phyloP scores from a whole-genome alignment of 345 rosid genomes.

The Trapa incisa region DNA sequence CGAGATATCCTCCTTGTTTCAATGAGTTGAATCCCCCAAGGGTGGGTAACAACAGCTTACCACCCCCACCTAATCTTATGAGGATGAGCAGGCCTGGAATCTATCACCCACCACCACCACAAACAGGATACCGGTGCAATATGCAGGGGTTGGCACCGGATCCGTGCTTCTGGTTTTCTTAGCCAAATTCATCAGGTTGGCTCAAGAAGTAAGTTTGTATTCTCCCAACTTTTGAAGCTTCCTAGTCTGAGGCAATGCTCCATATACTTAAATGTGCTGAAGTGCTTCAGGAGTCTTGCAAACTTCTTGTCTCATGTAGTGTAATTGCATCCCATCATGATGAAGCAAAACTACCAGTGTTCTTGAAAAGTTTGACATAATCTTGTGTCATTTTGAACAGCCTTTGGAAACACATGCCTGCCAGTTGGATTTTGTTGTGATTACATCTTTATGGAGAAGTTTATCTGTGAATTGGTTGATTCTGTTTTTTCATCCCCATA shows the following conservation, averaged over 20 bases:
- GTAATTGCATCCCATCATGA: neutral
- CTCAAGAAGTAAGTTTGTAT: conserved; percentile 33
- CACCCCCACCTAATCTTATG: conserved; percentile 29
- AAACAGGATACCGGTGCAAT: conserved; percentile 10
- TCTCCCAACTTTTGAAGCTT: neutral
- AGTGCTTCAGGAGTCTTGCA: neutral
- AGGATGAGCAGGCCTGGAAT: conserved; percentile 9
- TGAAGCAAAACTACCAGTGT: neutral
- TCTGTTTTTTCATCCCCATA: no score
- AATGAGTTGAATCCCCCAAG: conserved; percentile 43
- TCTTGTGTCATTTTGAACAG: neutral
- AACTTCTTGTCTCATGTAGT: neutral
- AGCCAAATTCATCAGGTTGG: conserved; percentile 46
- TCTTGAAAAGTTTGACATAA: neutral
- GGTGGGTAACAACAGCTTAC: conserved; percentile 16
- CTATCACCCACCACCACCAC: conserved; percentile 16
- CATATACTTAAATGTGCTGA: neutral
- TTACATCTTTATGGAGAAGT: no score
- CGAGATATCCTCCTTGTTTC: conserved; percentile 48
- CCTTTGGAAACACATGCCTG: no score
- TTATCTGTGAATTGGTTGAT: no score
- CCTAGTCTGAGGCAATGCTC: neutral
- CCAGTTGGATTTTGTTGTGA: no score
- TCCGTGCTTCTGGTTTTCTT: conserved; percentile 21
- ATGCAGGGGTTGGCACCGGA: conserved; percentile 36